phyloP scores from a whole-genome alignment of 148 eudicot species.

The Silene conica region DNA sequence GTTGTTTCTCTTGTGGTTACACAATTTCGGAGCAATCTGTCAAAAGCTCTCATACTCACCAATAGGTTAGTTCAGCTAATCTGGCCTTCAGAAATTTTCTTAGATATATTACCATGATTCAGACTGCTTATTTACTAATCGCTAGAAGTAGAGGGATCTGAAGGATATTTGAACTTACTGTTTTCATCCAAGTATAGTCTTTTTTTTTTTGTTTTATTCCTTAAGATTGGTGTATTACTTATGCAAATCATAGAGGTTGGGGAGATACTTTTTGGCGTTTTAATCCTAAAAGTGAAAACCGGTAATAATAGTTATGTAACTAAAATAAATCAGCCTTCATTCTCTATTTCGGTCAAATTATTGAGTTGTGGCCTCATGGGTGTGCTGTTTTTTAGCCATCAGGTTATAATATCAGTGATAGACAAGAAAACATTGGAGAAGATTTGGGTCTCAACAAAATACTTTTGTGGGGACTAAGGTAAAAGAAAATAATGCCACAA shows the following conservation, averaged over 20 bases:
- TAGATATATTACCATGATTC: not conserved
- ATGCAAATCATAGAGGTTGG: not conserved
- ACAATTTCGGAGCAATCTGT: constrained; percentile 78
- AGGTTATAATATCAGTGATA: not conserved
- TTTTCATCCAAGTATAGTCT: not conserved
- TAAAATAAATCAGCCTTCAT: not conserved
- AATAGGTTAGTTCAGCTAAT: constrained; percentile 52
- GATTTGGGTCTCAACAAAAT: not conserved
- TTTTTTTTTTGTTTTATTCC: not conserved
- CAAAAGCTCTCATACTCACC: constrained; percentile 80
- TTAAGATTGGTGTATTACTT: not conserved
- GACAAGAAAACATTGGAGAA: not conserved
- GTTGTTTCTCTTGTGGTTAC: constrained; percentile 70
- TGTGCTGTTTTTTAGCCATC: not conserved
- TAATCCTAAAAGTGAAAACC: not conserved
- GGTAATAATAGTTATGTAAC: too few species aligned
- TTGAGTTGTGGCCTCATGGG: not conserved
- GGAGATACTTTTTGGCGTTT: not conserved
- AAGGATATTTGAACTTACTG: not conserved
- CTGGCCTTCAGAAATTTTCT: not conserved
- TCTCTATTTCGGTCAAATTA: not conserved
- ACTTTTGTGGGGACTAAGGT: not conserved
- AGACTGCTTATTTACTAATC: not conserved
- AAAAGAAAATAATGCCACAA: not conserved
- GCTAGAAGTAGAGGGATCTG: not conserved